Evolutionary conservation across 495 filamentous ascomycete genomes (phyloP), one percentile per base, ranked within the genome.

Genomic region (Tricharina praecox): DNA sequence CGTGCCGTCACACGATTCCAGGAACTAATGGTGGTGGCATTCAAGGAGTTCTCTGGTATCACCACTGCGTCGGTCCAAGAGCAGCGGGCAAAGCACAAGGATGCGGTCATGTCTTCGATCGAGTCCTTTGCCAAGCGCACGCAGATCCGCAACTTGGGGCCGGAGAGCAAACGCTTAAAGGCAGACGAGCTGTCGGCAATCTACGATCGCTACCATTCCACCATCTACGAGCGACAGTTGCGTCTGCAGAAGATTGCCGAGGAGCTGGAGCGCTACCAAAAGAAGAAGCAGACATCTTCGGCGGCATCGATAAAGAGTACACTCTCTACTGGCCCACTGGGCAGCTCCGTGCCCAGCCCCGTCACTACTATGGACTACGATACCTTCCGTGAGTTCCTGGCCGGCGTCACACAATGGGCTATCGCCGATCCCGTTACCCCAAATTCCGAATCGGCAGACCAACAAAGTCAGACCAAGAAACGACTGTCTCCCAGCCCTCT

Each of bases 91-190:
- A 93, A 86, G 60, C 85, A 93, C 64, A 96, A 94, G 63, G 84
- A 85, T 58, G 78, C 79, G 2, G 86, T 97, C 10, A 65, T 97
- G 24, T 82, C 81, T 53, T 93, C 82, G 51, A 97, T 97, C 53
- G 92, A 96, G 65, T 93, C 73, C 49, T 97, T 97, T 56, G 85
- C 92, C 23, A 97, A 95, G 61, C 78, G 90, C 49, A 97, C 90
- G 2, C 88, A 86, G 13, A 93, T 97, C 48, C 72, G 90, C 18
- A 97, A 97, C 51, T 77, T 97, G 25, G 90, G 90, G 0, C 88
- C 87, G 2, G 90, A 96, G 48, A 93, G 85, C 66, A 96, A 95
- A 63, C 73, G 81, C 38, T 67, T 97, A 25, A 83, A 74, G 58
- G 67, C 78, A 16, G 83, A 88, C 24, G 92, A 97, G 58, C 70